Evolutionary conservation across 1,284 basidiomycete species (phyloP), one percentile per base, ranked within the genome.

Genomic region (Sporisorium exsertum): DNA sequence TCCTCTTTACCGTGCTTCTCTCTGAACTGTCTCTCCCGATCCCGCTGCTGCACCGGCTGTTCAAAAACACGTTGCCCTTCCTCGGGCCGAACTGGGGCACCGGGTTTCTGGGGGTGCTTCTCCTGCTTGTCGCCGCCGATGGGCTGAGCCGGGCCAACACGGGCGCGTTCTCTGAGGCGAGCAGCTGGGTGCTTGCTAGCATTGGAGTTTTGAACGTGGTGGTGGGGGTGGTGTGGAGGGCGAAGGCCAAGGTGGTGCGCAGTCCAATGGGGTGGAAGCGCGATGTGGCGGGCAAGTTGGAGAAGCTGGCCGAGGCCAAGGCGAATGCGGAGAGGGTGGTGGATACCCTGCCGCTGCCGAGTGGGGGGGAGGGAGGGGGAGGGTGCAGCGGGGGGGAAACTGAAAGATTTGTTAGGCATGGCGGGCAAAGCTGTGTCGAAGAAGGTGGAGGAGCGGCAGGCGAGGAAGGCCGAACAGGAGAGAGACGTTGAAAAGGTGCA

Each of bases 1-100:
- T 79, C 12, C 55, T 72, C 6, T 18, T 72, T 26, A 47, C 69
- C 29, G 61, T 79, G 27, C 33, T 80, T 2, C 64, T 80, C 0
- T 62, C 70, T 43, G 79, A 81, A 32, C 57, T 78, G 6, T 75
- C 73, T 7, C 68, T 75, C 0, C 72, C 72, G 3, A 52, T 71
- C 6, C 72, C 72, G 0, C 24, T 63, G 1, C 24, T 72, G 12
- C 56, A 81, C 18, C 58, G 68, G 1, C 35, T 77, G 32, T 81
- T 81, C 50, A 66, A 72, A 9, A 65, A 67, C 45, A 69, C 58
- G 15, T 59, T 81, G 13, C 78, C 80, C 0, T 75, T 81, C 15
- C 50, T 81, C 1, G 73, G 79, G 2, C 63, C 71, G 4, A 70
- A 73, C 20, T 80, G 71, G 66, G 78, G 80, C 6, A 75, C 74